Evolutionary conservation across 1,284 basidiomycete species (phyloP).

Genomic region (Ustilago loliicola): DNA sequence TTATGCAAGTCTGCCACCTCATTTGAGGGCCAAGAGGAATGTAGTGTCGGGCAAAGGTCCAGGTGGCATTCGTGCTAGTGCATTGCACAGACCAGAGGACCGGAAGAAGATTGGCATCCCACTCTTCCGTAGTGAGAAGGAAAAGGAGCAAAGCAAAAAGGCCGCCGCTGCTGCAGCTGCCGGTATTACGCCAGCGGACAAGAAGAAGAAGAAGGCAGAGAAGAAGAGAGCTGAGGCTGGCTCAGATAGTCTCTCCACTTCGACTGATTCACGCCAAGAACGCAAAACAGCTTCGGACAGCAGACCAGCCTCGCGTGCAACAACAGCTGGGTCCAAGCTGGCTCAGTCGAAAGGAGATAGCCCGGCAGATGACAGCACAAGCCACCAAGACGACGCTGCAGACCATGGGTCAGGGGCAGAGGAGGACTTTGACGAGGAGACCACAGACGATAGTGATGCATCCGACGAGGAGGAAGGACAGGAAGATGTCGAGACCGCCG

Average conservation of each 20-base stretch:
- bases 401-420: background rate
- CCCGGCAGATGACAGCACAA: conserved; percentile 10
- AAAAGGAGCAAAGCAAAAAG: conserved; percentile 67
- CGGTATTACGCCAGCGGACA: conserved; percentile 25
- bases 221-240: conserved; percentile 33
- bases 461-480: conserved; percentile 51
- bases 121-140: conserved; percentile 87
- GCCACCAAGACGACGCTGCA: background rate
- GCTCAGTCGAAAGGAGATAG: conserved; percentile 9
- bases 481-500: conserved; percentile 45
- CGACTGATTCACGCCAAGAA: conserved; percentile 26
- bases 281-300: conserved; percentile 12
- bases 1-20: conserved; percentile 86
- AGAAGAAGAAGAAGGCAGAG: conserved; percentile 51
- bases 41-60: conserved; percentile 74
- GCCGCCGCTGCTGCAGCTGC: conserved; percentile 60
- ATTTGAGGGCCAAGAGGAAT: conserved; percentile 85
- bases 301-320: background rate
- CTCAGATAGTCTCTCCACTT: conserved; percentile 24
- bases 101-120: conserved; percentile 72
- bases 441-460: conserved; percentile 33
- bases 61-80: conserved; percentile 48
- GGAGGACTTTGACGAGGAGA: conserved; percentile 22
- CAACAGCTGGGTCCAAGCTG: conserved; percentile 13
- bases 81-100: conserved; percentile 57